Evolutionary conservation across 75 land plant genomes (phyloP).

Genomic region (Selaginella tamariscina): DNA sequence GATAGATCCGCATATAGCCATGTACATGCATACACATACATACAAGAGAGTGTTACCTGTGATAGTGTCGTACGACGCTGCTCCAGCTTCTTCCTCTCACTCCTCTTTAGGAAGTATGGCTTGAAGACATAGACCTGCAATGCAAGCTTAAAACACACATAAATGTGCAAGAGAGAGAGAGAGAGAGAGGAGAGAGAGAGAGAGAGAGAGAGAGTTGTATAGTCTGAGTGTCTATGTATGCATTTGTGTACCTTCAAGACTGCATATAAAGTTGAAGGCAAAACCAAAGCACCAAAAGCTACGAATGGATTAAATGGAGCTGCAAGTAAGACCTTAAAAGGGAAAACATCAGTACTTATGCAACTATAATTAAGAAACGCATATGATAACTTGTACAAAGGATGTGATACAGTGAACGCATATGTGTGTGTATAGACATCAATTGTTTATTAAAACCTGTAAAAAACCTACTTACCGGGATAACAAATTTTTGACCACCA

Average conservation of each 20-base stretch:
- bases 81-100: constrained; percentile 44
- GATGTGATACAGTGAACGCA: neutral
- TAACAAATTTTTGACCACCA: constrained; percentile 72
- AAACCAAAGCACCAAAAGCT: constrained; percentile 63
- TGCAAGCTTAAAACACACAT: constrained; percentile 11
- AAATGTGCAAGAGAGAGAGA: neutral
- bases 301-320: constrained; percentile 38
- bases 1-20: too few species aligned
- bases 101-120: constrained; percentile 52
- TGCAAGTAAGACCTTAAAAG: constrained; percentile 54
- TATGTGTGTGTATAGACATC: neutral
- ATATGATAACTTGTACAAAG: neutral
- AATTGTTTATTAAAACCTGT: neutral
- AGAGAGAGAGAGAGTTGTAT: neutral
- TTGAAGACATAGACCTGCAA: constrained; percentile 57
- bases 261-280: constrained; percentile 72
- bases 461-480: constrained; percentile 49
- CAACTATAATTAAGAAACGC: neutral
- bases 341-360: constrained; percentile 12
- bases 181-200: neutral
- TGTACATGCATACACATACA: too few species aligned
- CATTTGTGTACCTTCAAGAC: constrained; percentile 48
- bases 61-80: constrained; percentile 35
- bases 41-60: constrained; percentile 40
- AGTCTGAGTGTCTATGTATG: neutral